Evolutionary conservation across 805 yeast genomes (phyloP).

Genomic region (Grigorovia jiainica): DNA sequence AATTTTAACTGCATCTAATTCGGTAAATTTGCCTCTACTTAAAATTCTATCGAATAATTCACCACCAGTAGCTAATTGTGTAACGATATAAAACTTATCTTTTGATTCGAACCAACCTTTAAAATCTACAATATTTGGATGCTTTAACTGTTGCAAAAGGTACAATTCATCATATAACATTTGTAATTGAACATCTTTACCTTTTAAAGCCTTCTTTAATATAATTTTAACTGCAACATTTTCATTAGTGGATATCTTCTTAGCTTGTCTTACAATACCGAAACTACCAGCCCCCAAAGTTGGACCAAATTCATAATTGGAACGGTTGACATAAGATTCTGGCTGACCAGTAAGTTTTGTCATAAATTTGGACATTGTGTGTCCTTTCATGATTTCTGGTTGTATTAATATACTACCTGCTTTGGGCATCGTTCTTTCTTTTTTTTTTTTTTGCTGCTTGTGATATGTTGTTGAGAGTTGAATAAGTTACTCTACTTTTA

Average conservation of each 20-base stretch:
- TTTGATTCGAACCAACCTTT: slow-evolving; percentile 89
- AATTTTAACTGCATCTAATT: slow-evolving; percentile 72
- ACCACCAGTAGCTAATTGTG: slow-evolving; percentile 94
- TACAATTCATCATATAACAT: slow-evolving; percentile 72
- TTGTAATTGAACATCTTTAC: slow-evolving; percentile 47
- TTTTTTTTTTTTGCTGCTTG: not conserved
- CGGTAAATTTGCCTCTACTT: slow-evolving; percentile 75
- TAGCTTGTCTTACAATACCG: slow-evolving; percentile 83
- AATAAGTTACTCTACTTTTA: no score
- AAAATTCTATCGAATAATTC: slow-evolving; percentile 86
- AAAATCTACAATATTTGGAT: slow-evolving; percentile 83
- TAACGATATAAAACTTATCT: slow-evolving; percentile 87
- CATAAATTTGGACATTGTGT: slow-evolving; percentile 31
- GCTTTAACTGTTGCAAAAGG: slow-evolving; percentile 56
- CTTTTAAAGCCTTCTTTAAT: slow-evolving; percentile 72
- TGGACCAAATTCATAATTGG: slow-evolving; percentile 64
- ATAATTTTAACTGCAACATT: slow-evolving; percentile 88
- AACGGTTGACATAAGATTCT: slow-evolving; percentile 53
- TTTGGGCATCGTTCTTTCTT: not conserved
- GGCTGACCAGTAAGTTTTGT: slow-evolving; percentile 68
- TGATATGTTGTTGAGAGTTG: not conserved
- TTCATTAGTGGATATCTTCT: slow-evolving; percentile 40
- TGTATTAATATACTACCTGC: not conserved
- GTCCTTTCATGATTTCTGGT: slow-evolving; percentile 26
- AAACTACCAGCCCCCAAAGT: slow-evolving; percentile 93